Conservation (phyloP, 345 rosid genomes). For the Linum lewisii region DNA sequence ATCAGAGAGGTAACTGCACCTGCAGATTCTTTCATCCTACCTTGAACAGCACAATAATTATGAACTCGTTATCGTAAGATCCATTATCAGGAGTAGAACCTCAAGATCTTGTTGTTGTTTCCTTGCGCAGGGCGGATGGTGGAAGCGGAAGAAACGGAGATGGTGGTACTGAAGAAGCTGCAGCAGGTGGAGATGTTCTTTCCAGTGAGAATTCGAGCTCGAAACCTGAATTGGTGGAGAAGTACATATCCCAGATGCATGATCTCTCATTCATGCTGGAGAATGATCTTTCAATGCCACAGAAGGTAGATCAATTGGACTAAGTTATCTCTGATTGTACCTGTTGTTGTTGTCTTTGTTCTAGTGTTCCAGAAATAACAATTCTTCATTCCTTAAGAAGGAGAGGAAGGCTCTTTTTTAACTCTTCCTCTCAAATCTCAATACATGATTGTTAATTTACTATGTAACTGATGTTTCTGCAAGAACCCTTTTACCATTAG, state of each 20-base stretch:
- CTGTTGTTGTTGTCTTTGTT: constrained; percentile 5
- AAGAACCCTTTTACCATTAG: neutral
- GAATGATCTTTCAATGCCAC: constrained; percentile 47
- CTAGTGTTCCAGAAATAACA: neutral
- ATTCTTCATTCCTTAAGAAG: neutral
- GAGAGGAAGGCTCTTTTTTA: neutral
- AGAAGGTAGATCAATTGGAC: constrained; percentile 12
- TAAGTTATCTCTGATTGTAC: constrained; percentile 4
- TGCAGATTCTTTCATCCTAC: neutral
- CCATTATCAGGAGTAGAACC: neutral
- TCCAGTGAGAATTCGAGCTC: constrained; percentile 16
- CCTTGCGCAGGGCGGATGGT: constrained; percentile 21
- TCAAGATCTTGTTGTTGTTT: neutral
- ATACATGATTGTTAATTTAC: neutral
- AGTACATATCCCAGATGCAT: constrained; percentile 67
- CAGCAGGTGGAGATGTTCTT: constrained; percentile 14
- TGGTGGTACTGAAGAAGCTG: constrained; percentile 20
- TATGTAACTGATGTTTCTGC: neutral
- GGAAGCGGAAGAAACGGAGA: constrained; percentile 20
- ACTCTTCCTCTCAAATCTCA: neutral
- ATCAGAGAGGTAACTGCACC: constrained; percentile 33
- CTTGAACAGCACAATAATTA: too few relatives aligned
- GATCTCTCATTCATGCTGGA: constrained; percentile 88
- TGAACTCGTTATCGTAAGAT: too few relatives aligned
- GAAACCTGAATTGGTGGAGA: constrained; percentile 33